Evolutionary conservation across 225 moss, liverwort and hornwort species (phyloP).

Genomic region (Anthoceros angustus): DNA sequence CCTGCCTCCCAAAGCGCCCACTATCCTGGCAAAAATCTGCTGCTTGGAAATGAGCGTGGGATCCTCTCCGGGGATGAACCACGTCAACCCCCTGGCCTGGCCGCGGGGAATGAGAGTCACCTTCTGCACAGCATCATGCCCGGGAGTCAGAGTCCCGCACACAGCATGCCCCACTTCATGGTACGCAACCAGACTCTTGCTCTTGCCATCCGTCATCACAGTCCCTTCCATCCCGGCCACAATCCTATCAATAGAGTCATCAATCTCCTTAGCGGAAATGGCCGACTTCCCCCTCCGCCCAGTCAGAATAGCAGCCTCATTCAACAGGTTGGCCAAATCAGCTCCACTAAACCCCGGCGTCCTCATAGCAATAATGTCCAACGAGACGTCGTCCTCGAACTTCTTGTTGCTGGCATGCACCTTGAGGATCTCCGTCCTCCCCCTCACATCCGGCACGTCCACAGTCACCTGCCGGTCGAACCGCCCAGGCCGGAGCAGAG

Average conservation of each 20-base stretch:
- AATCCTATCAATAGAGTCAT: conserved; percentile 52
- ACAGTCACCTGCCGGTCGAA: conserved; percentile 59
- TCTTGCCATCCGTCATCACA: conserved; percentile 51
- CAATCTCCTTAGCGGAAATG: conserved; percentile 44
- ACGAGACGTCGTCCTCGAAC: conserved; percentile 41
- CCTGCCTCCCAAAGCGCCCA: conserved; percentile 81
- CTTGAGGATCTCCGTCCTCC: conserved; percentile 41
- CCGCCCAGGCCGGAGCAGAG: conserved; percentile 43
- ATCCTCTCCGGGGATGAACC: conserved; percentile 94
- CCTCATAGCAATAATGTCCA: conserved; percentile 51
- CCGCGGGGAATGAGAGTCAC: conserved; percentile 73
- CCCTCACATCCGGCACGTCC: conserved; percentile 50
- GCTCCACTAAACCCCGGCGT: conserved; percentile 54
- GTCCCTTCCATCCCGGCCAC: conserved; percentile 61
- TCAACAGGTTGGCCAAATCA: conserved; percentile 41
- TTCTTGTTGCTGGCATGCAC: conserved; percentile 51
- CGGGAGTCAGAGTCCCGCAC: conserved; percentile 68
- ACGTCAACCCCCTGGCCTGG: conserved; percentile 84
- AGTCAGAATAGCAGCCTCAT: conserved; percentile 49
- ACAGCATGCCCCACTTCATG: conserved; percentile 56
- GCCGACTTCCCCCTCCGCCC: conserved; percentile 38
- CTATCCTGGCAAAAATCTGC: conserved; percentile 77
- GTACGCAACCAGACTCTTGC: conserved; percentile 49
- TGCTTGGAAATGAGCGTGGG: conserved; percentile 85
- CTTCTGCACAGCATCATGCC: conserved; percentile 85